Conservation (phyloP, 2,329 filamentous ascomycete genomes). For the Coniochaeta prunicola region DNA sequence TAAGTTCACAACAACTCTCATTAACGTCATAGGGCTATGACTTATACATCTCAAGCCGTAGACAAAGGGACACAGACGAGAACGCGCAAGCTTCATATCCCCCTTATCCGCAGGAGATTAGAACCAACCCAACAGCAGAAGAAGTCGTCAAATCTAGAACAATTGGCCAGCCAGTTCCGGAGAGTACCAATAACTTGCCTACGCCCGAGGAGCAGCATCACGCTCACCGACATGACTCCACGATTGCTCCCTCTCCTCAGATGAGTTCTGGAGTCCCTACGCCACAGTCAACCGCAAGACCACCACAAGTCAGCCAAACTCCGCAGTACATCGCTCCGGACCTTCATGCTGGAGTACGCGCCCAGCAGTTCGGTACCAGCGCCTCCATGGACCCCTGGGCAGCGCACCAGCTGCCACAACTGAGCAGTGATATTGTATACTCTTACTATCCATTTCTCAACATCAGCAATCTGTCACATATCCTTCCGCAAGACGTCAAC, state of each 20-base stretch:
- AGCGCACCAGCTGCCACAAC: constrained; percentile 16
- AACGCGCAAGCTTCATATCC: constrained; percentile 20
- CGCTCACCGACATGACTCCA: not conserved
- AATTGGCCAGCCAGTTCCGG: constrained; percentile 15
- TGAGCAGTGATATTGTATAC: constrained; percentile 22
- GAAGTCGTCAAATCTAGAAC: constrained; percentile 19
- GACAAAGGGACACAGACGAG: constrained; percentile 20
- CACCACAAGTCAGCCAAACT: not conserved
- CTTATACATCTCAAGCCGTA: constrained; percentile 15
- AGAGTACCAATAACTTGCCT: not conserved
- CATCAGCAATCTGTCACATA: constrained; percentile 27
- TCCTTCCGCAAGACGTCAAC: constrained; percentile 37
- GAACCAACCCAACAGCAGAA: constrained; percentile 18
- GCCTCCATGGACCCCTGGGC: not conserved
- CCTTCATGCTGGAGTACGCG: not conserved
- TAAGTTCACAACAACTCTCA: constrained; percentile 15
- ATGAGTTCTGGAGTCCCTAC: not conserved
- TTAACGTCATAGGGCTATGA: not conserved
- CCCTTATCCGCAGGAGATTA: constrained; percentile 17
- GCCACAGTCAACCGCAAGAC: not conserved
- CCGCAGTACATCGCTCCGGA: not conserved
- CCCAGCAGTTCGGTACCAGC: not conserved
- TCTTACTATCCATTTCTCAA: constrained; percentile 35
- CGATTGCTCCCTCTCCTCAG: not conserved
- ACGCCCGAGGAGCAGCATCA: not conserved